Conservation (phyloP, 805 yeast genomes). For the Suhomyces sp. region DNA sequence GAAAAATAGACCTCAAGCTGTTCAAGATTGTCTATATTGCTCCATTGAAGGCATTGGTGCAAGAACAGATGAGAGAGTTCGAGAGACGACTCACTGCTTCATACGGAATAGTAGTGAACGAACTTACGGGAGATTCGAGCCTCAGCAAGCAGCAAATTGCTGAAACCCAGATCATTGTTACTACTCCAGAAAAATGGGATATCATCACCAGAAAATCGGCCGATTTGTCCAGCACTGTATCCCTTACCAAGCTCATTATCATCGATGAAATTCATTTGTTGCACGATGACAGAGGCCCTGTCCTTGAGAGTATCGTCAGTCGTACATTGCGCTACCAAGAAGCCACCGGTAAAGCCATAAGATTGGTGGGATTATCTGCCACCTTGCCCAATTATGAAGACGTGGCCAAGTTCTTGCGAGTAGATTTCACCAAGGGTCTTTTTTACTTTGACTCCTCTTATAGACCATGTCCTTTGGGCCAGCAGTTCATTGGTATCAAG, state of each 20-base stretch:
- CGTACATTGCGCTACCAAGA: slow-evolving; percentile 55
- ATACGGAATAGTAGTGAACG: slow-evolving; percentile 72
- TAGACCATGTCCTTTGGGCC: slow-evolving; percentile 91
- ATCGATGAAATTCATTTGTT: slow-evolving; percentile 91
- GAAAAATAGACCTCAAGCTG: slow-evolving; percentile 48
- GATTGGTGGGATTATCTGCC: slow-evolving; percentile 87
- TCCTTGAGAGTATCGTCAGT: slow-evolving; percentile 81
- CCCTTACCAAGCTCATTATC: slow-evolving; percentile 65
- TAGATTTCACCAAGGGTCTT: slow-evolving; percentile 52
- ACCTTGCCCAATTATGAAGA: slow-evolving; percentile 87
- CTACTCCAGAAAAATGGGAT: slow-evolving; percentile 98
- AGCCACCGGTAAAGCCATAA: slow-evolving; percentile 45
- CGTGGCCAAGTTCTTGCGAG: slow-evolving; percentile 78
- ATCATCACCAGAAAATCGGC: slow-evolving; percentile 81
- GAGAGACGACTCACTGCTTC: slow-evolving; percentile 57
- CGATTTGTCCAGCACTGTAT: slow-evolving; percentile 57
- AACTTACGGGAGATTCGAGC: slow-evolving; percentile 86
- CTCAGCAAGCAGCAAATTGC: slow-evolving; percentile 71
- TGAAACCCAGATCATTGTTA: slow-evolving; percentile 78
- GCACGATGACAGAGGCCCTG: slow-evolving; percentile 96
- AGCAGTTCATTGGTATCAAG: slow-evolving; percentile 83
- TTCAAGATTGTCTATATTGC: slow-evolving; percentile 87
- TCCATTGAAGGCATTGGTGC: slow-evolving; percentile 91
- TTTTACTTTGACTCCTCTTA: slow-evolving; percentile 80
- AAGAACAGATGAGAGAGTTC: slow-evolving; percentile 89